phyloP scores from a whole-genome alignment of 2,329 filamentous ascomycete species.

The Colletotrichum sp. region DNA sequence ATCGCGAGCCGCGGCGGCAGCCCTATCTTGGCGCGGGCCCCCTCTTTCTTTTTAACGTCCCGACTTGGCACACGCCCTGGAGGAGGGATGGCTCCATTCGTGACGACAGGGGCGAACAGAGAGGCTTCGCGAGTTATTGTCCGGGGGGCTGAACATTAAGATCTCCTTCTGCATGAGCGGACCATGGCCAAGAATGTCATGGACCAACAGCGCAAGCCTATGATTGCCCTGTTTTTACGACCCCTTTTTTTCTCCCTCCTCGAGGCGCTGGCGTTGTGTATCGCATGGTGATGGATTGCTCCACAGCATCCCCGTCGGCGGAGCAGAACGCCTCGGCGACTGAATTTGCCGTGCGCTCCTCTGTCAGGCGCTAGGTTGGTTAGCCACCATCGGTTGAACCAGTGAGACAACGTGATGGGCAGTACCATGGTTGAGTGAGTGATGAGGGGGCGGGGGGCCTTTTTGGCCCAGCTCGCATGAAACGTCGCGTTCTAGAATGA shows the following conservation, averaged over 20 bases:
- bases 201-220: neutral
- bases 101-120: neutral
- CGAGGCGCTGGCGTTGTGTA: neutral
- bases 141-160: neutral
- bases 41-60: conserved; percentile 6
- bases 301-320: neutral
- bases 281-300: neutral
- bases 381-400: neutral
- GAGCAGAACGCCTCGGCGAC: neutral
- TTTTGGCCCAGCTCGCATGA: neutral
- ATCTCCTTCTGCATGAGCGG: neutral
- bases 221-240: neutral
- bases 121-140: neutral
- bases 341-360: neutral
- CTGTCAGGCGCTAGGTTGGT: neutral
- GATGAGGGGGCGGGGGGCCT: neutral
- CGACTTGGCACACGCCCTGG: neutral
- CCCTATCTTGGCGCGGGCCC: neutral
- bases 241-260: neutral
- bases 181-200: neutral
- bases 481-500: conserved; percentile 13
- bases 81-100: neutral
- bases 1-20: neutral
- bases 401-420: neutral
- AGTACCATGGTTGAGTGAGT: neutral